Evolutionary conservation across 176 grass and related monocot species (phyloP).

Genomic region (Alloteropsis semialata): DNA sequence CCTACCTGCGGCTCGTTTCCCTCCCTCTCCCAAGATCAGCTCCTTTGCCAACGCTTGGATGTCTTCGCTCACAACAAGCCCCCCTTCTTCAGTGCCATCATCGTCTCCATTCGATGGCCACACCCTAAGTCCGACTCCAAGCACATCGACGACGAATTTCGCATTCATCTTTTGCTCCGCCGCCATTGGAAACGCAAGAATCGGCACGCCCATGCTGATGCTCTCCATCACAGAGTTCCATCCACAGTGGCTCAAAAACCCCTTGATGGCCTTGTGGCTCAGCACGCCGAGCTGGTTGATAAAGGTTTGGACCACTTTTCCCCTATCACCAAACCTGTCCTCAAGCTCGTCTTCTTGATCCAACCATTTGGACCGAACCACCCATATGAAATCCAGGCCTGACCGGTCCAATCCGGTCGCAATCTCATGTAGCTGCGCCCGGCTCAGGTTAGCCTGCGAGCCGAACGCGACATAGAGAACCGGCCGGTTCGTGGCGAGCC

Average conservation of each 20-base stretch:
- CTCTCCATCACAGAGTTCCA: constrained; percentile 64
- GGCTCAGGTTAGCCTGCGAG: constrained; percentile 36
- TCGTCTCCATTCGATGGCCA: neutral
- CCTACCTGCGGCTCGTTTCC: constrained; percentile 7
- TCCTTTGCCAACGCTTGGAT: constrained; percentile 20
- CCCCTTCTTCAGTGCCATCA: neutral
- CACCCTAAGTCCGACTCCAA: constrained; percentile 36
- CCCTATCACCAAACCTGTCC: constrained; percentile 9
- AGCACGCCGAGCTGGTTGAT: constrained; percentile 38
- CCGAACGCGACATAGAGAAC: constrained; percentile 59
- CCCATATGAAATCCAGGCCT: constrained; percentile 50
- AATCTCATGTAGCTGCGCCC: constrained; percentile 33
- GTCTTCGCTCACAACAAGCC: constrained; percentile 12
- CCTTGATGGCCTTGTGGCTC: constrained; percentile 6
- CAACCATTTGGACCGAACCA: constrained; percentile 6
- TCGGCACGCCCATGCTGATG: constrained; percentile 22
- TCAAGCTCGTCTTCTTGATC: neutral
- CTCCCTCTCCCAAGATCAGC: constrained; percentile 29
- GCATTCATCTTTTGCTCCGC: constrained; percentile 53
- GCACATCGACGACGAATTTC: constrained; percentile 38
- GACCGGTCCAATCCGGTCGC: constrained; percentile 34
- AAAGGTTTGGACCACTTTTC: constrained; percentile 27
- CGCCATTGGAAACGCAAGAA: constrained; percentile 46
- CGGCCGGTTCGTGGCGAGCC: constrained; percentile 33
- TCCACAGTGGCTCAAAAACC: constrained; percentile 53